These are phyloP conservation scores for Claviceps quebecensis DNA, from an alignment of 2,329 filamentous ascomycete genomes.

Conservation along the genomic window DNA sequence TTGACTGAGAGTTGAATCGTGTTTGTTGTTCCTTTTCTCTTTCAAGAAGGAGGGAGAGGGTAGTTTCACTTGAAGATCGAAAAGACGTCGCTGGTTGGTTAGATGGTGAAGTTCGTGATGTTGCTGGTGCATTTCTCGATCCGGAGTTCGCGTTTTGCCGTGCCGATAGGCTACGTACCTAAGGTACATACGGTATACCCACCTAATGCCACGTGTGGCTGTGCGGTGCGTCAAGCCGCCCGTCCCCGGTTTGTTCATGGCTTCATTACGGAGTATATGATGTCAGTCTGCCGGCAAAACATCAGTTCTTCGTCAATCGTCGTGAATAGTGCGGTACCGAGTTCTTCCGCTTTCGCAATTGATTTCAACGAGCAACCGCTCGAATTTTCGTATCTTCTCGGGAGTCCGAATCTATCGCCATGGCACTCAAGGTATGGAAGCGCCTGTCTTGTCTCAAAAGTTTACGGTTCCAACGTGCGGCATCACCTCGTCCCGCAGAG, in stretches of 20 bases:
- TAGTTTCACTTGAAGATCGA: not conserved
- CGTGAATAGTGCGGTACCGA: too few relatives aligned
- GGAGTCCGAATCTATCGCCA: not conserved
- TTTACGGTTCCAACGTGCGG: not conserved
- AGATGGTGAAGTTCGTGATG: not conserved
- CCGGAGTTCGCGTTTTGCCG: conserved; percentile 24
- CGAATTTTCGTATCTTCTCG: too few relatives aligned
- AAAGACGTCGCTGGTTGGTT: too few relatives aligned
- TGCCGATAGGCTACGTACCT: conserved; percentile 9
- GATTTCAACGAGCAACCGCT: not conserved
- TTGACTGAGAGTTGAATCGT: not conserved
- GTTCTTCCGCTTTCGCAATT: not conserved
- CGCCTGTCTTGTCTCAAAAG: not conserved
- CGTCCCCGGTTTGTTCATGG: not conserved
- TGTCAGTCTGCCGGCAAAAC: not conserved
- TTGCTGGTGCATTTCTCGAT: conserved; percentile 9
- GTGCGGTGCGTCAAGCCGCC: too few relatives aligned
- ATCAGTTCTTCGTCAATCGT: not conserved
- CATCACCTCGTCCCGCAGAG: too few relatives aligned
- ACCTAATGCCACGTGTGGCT: not conserved
- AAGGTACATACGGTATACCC: too few relatives aligned
- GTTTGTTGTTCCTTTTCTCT: not conserved
- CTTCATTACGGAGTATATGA: not conserved
- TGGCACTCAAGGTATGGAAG: not conserved
- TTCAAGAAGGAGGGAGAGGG: conserved; percentile 1